Conservation (phyloP, 306 rosid genomes). For the Astragalus membranaceus region DNA sequence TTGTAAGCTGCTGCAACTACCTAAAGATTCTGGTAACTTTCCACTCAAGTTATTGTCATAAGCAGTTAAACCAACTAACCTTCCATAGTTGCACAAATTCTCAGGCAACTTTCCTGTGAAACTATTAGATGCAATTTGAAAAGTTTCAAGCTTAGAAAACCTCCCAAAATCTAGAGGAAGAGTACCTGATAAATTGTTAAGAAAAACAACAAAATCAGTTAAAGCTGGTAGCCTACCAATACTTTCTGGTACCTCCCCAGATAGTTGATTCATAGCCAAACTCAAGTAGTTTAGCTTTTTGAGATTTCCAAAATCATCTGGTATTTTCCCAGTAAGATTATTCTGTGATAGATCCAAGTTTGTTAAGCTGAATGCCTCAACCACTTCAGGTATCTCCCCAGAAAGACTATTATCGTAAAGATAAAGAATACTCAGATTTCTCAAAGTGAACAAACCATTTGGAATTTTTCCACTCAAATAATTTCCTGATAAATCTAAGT, state of each 20-base stretch:
- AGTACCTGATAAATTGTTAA: constrained; percentile 26
- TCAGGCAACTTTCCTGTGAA: constrained; percentile 23
- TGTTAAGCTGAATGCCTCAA: constrained; percentile 20
- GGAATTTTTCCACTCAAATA: constrained; percentile 21
- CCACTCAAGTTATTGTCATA: constrained; percentile 23
- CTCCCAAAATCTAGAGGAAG: constrained; percentile 23
- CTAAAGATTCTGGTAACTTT: constrained; percentile 20
- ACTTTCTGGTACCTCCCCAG: constrained; percentile 23
- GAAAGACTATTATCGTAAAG: constrained; percentile 7
- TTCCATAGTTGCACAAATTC: constrained; percentile 14
- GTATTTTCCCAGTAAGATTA: constrained; percentile 25
- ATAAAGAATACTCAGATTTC: constrained; percentile 18
- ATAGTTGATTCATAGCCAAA: constrained; percentile 8
- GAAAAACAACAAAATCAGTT: constrained; percentile 13
- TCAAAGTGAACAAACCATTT: constrained; percentile 13
- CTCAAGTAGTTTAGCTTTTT: neutral
- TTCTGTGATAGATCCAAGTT: constrained; percentile 13
- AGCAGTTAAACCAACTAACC: constrained; percentile 16
- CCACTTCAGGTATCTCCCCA: constrained; percentile 23
- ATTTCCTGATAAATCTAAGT: constrained; percentile 9
- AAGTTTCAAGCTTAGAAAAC: constrained; percentile 24
- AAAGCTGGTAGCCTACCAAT: constrained; percentile 1
- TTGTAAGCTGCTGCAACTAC: constrained; percentile 18
- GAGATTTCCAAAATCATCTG: constrained; percentile 17
- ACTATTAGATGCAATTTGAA: constrained; percentile 17